These are phyloP conservation scores for Mycena galericulata DNA, from an alignment of 768 basidiomycete genomes.

Conservation along the genomic window DNA sequence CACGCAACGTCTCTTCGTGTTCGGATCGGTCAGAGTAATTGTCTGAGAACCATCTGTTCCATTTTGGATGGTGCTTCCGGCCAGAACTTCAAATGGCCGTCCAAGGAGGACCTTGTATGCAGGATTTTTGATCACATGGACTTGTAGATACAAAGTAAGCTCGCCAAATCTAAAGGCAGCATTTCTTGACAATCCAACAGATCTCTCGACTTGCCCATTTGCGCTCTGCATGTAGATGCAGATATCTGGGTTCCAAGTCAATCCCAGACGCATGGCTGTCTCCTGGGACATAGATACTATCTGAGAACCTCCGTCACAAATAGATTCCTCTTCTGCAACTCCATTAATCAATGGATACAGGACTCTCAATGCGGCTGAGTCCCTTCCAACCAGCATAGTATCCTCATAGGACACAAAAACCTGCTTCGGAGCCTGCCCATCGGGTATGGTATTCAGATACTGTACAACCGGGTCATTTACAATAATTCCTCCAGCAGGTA, in stretches of 20 bases:
- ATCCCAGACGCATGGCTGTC: conserved; percentile 5
- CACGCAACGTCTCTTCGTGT: not conserved
- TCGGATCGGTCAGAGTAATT: conserved; percentile 10
- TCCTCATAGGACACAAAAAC: not conserved
- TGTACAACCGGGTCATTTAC: conserved; percentile 2
- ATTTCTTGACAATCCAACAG: conserved; percentile 18
- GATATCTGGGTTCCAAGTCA: conserved; percentile 4
- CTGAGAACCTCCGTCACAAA: conserved; percentile 32
- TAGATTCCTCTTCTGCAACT: not conserved
- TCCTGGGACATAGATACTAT: conserved; percentile 36
- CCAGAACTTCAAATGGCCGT: conserved; percentile 10
- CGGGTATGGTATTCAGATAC: not conserved
- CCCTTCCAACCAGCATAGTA: not conserved
- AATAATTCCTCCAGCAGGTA: not conserved
- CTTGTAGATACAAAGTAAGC: conserved; percentile 18
- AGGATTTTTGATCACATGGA: conserved; percentile 13
- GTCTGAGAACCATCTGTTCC: not conserved
- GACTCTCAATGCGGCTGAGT: not conserved
- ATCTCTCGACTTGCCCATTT: not conserved
- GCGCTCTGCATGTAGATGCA: conserved; percentile 17
- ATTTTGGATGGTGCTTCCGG: not conserved
- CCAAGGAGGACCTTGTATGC: conserved; percentile 21
- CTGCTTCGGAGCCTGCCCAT: not conserved
- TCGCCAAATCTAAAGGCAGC: conserved; percentile 23
- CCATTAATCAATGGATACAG: not conserved